A percentile compares a stretch with the other conserved stretches of the same genome.
Conservation (phyloP, 768 basidiomycete genomes). For the Collybia sp. region DNA sequence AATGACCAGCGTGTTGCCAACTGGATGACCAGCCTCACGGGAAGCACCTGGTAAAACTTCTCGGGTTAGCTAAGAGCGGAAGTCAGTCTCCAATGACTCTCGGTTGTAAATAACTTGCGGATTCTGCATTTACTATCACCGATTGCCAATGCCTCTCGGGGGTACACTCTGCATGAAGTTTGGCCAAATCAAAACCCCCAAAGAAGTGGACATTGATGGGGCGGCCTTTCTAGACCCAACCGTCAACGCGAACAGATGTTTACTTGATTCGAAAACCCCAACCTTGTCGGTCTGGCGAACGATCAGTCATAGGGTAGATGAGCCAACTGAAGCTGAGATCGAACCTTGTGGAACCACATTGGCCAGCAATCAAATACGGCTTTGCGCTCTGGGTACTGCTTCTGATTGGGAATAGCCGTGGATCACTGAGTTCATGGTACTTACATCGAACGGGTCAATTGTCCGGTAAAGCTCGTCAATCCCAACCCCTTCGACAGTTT, state of each 20-base stretch:
- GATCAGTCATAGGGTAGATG: background rate
- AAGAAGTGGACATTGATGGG: conserved; percentile 67
- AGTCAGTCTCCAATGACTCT: background rate
- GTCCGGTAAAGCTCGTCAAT: conserved; percentile 58
- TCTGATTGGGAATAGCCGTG: background rate
- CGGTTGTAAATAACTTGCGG: conserved; percentile 18
- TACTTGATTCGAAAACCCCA: conserved; percentile 4
- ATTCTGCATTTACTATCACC: conserved; percentile 62
- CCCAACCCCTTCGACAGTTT: conserved; percentile 56
- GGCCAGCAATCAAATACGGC: conserved; percentile 75
- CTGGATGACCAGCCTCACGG: conserved; percentile 43
- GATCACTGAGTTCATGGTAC: conserved; percentile 15
- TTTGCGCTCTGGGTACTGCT: conserved; percentile 65
- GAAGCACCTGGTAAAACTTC: conserved; percentile 67
- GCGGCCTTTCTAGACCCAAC: conserved; percentile 50
- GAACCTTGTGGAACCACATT: conserved; percentile 73
- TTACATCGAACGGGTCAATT: conserved; percentile 69
- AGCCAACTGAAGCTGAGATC: conserved; percentile 8
- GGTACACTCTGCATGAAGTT: conserved; percentile 50
- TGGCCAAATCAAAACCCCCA: conserved; percentile 52
- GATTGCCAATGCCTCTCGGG: conserved; percentile 62
- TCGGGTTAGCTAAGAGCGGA: conserved; percentile 36
- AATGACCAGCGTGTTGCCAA: conserved; percentile 56
- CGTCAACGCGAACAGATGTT: background rate
- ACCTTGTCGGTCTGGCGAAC: conserved; percentile 65